Conservation (phyloP, 495 filamentous ascomycete species). For the Pseudomonodictys pantanalensis region DNA sequence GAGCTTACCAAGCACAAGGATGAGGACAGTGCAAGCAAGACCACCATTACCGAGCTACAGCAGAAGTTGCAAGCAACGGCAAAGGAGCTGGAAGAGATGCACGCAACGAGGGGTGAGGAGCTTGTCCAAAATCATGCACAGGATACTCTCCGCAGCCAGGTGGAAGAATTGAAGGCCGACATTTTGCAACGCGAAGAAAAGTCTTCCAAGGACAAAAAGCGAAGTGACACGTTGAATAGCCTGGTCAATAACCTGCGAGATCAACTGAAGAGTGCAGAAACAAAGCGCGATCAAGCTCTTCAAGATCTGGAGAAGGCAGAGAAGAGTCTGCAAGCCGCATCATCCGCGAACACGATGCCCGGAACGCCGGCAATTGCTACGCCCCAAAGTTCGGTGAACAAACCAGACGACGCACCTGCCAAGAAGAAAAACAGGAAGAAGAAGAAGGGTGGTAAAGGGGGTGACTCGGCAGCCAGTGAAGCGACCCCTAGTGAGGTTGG, state of each 20-base stretch:
- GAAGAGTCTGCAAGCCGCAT: conserved; percentile 24
- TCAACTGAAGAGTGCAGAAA: conserved; percentile 50
- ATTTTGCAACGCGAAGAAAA: conserved; percentile 36
- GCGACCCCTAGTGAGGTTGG: conserved; percentile 37
- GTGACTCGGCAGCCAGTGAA: conserved; percentile 38
- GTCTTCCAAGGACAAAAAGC: conserved; percentile 52
- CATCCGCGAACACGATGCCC: background rate
- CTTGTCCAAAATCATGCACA: conserved; percentile 28
- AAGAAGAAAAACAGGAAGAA: conserved; percentile 90
- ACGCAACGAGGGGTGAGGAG: conserved; percentile 28
- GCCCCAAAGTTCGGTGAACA: conserved; percentile 1
- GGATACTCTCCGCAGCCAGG: conserved; percentile 23
- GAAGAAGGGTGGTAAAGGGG: conserved; percentile 69
- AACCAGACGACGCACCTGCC: conserved; percentile 24
- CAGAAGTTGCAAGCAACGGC: conserved; percentile 34
- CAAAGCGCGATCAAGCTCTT: conserved; percentile 35
- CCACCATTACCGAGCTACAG: conserved; percentile 26
- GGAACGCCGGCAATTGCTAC: conserved; percentile 20
- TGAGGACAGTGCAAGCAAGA: conserved; percentile 12
- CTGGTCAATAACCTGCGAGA: conserved; percentile 52
- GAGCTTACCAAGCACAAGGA: conserved; percentile 50
- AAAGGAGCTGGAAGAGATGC: conserved; percentile 33
- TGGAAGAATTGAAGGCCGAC: conserved; percentile 25
- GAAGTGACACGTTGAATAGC: conserved; percentile 51
- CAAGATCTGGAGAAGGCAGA: conserved; percentile 29